Evolutionary conservation across 768 basidiomycete species (phyloP), one percentile per base, ranked within the genome.

Genomic region (Postia placenta): DNA sequence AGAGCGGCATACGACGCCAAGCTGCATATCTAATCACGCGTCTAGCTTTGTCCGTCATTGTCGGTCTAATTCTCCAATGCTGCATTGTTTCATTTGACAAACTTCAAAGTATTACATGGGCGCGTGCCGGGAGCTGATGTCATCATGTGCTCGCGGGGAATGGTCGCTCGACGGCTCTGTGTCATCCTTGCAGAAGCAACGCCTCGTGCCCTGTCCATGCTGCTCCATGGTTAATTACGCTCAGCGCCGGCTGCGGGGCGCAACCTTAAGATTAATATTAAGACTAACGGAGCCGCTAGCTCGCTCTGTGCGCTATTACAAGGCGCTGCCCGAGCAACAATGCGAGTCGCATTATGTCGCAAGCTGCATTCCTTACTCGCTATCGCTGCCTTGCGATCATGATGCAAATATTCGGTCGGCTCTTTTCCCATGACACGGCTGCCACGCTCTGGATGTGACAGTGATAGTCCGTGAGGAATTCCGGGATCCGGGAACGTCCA

Each of bases 131-230:
- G 38, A 39, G 38, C 38, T 39, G 38, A 39, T 39, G 38, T 39
- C 38, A n/a, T n/a, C n/a, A 39, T 39, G 38, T 39, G 38, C 15
- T 6, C 38, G 19, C 19, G 12, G 9, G 15, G 30, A 33, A 39
- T 9, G 4, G 22, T 45, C 45, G 6, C 28, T 33, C 45, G 45
- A 45, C 45, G 36, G 15, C 5, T 35, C 11, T 45, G 17, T 24
- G 20, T 30, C 36, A 45, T 14, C 30, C 14, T 17, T 24, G 30
- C 36, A n/a, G 17, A 11, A 9, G 11, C 23, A 35, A 19, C 22
- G 45, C 45, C 45, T 45, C 45, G 45, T 45, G 45, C 19, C 25
- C n/a, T n/a, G n/a, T n/a, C n/a, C n/a, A n/a, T n/a, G n/a, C n/a
- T n/a, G n/a, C n/a, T n/a, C n/a, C n/a, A n/a, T n/a, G n/a, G n/a